Conservation (phyloP, 257 asterid genomes). For the Catharanthus roseus region DNA sequence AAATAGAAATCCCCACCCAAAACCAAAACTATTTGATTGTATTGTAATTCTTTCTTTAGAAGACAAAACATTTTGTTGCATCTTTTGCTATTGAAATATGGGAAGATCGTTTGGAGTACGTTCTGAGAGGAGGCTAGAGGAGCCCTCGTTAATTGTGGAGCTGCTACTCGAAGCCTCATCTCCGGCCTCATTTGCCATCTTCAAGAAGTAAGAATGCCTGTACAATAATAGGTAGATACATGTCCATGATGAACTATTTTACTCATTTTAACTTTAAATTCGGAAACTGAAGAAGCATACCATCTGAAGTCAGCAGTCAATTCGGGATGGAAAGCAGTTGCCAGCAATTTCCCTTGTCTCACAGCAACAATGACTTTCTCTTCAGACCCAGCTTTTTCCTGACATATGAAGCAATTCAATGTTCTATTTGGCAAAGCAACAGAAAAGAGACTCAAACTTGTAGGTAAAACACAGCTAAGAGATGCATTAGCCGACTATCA, state of each 20-base stretch:
- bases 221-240: neutral
- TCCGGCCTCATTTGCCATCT: slow-evolving; percentile 50
- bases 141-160: slow-evolving; percentile 27
- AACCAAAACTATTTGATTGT: slow-evolving; percentile 7
- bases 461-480: neutral
- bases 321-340: slow-evolving; percentile 99
- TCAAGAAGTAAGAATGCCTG: slow-evolving; percentile 86
- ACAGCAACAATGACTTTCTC: slow-evolving; percentile 81
- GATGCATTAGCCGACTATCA: neutral
- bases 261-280: neutral
- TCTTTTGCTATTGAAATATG: slow-evolving; percentile 26
- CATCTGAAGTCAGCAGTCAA: slow-evolving; percentile 89
- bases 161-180: slow-evolving; percentile 45
- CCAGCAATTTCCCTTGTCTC: slow-evolving; percentile 90
- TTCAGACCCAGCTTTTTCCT: slow-evolving; percentile 41
- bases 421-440: neutral
- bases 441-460: neutral
- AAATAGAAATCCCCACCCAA: too few relatives aligned
- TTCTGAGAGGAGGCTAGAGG: slow-evolving; percentile 16
- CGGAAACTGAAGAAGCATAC: slow-evolving; percentile 35
- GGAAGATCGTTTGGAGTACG: slow-evolving; percentile 44
- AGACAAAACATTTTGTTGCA: neutral
- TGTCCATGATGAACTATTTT: neutral
- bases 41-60: neutral
- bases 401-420: slow-evolving; percentile 18